Conservation (phyloP, 176 grass and related monocot genomes). For the Carex parvula region DNA sequence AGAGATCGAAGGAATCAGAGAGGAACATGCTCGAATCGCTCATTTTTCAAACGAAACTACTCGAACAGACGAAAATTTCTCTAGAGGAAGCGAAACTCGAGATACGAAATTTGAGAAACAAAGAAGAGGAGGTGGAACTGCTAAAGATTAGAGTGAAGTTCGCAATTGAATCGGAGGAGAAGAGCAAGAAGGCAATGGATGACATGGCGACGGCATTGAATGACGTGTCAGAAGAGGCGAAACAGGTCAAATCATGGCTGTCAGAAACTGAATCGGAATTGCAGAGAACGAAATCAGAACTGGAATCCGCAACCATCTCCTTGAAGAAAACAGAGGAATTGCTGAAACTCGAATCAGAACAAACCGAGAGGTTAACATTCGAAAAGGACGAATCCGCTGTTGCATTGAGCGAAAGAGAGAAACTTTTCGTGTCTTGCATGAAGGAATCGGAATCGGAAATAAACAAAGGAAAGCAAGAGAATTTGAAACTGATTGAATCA, state of each 20-base stretch:
- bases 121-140: conserved; percentile 46
- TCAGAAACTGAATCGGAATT: conserved; percentile 49
- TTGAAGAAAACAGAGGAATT: conserved; percentile 25
- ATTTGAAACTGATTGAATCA: conserved; percentile 64
- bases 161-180: conserved; percentile 63
- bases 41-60: conserved; percentile 69
- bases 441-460: conserved; percentile 76
- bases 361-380: conserved; percentile 39
- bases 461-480: conserved; percentile 51
- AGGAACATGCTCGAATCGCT: conserved; percentile 90
- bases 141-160: conserved; percentile 42
- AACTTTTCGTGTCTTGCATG: conserved; percentile 64
- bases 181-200: conserved; percentile 66
- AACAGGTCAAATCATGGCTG: conserved; percentile 56
- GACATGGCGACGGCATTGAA: conserved; percentile 67
- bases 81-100: conserved; percentile 91
- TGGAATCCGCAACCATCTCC: conserved; percentile 15
- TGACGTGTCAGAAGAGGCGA: conserved; percentile 68
- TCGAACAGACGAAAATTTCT: conserved; percentile 90
- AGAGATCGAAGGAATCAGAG: conserved; percentile 78
- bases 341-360: conserved; percentile 25
- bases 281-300: conserved; percentile 44
- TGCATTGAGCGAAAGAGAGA: conserved; percentile 73
- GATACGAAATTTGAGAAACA: conserved; percentile 40
- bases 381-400: conserved; percentile 62